A percentile compares a stretch with the other conserved stretches of the same genome.
Evolutionary conservation across 345 rosid species (phyloP).

Genomic region (Trapa bicornis): DNA sequence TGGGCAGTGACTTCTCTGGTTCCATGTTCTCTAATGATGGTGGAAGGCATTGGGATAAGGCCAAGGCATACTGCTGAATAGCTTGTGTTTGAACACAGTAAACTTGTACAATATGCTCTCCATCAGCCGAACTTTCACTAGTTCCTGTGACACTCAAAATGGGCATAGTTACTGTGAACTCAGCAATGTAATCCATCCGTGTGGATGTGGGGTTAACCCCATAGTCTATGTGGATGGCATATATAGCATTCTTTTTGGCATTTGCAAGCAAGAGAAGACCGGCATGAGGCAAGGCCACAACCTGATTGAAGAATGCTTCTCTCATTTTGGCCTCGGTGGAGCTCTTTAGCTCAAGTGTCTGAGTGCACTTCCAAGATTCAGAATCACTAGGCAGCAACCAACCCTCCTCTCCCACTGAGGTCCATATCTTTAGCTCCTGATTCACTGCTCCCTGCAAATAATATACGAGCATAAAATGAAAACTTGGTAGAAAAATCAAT

Average conservation of each 20-base stretch:
- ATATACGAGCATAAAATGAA: neutral
- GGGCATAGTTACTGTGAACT: slow-evolving; percentile 69
- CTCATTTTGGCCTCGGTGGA: slow-evolving; percentile 36
- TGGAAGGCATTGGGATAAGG: slow-evolving; percentile 55
- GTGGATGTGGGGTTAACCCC: slow-evolving; percentile 54
- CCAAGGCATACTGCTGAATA: slow-evolving; percentile 68
- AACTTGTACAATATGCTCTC: slow-evolving; percentile 46
- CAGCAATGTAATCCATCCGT: slow-evolving; percentile 55
- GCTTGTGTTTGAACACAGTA: slow-evolving; percentile 76
- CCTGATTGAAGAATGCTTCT: slow-evolving; percentile 61
- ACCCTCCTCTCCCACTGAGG: slow-evolving; percentile 47
- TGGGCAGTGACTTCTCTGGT: slow-evolving; percentile 40
- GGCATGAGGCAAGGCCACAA: slow-evolving; percentile 42
- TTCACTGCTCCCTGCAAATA: slow-evolving; percentile 45
- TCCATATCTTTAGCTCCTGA: slow-evolving; percentile 54
- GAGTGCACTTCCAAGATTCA: slow-evolving; percentile 49
- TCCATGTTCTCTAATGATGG: slow-evolving; percentile 38
- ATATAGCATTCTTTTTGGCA: slow-evolving; percentile 65
- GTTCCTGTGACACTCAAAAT: slow-evolving; percentile 67
- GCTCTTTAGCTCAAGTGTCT: slow-evolving; percentile 49
- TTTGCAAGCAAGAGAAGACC: slow-evolving; percentile 55
- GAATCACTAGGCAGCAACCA: slow-evolving; percentile 58
- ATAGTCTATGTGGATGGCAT: slow-evolving; percentile 54
- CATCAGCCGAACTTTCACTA: slow-evolving; percentile 47
- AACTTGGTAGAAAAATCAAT: neutral